Base-by-base conservation (phyloP, 2,329 filamentous ascomycete genomes). In the Aspergillus oerlinghausenensis region DNA sequence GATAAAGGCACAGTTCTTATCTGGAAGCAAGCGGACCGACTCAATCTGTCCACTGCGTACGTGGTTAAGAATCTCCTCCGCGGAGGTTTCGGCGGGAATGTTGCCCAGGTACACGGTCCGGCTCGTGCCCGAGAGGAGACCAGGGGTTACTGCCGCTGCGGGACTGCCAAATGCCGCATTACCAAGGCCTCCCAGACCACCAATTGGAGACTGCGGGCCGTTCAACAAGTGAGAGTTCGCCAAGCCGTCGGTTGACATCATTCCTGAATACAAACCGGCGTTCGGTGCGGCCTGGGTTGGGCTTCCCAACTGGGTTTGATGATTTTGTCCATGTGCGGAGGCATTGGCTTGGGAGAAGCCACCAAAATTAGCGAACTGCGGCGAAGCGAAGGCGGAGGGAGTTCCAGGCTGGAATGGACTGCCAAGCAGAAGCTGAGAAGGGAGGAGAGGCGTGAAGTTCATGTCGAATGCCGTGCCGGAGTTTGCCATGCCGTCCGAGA, bases 1-100 rank as follows among this genome's bases (percentile, higher is more conserved):
- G 73, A 99, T 97, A 82, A 99, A 99, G 57, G 94, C 94, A 72
- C 94, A 99, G 82, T 97, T 99, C 90, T 97, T 99, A 78, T 99
- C 94, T 25, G 93, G 91, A 55, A 99, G 82, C 63, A 99, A 84
- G 66, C 94, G 89, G 53, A 99, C 94, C n/a, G 94, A 97, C 80
- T 99, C 94, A 68, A 99, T 97, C 73, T 97, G 94, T 25, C 94
- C 94, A 75, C 94, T 97, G 62, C 94, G 86, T 58, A 99, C 94
- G 70, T 99, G 94, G 62, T 92, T 89, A 55, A 99, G 80, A 62
- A 99, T 96, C 78, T 99, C 94, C 78, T 99, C 94, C 8, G 94
- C 93, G 51, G 90, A 88, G 7, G 94, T 99, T 78, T 99, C 94
- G 26, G 92, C 90, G n/a, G 94, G 94, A 58, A 99, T 97, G 75